Evolutionary conservation across 2,329 filamentous ascomycete species (phyloP), one percentile per base, ranked within the genome.

Genomic region (Claviceps sp.): DNA sequence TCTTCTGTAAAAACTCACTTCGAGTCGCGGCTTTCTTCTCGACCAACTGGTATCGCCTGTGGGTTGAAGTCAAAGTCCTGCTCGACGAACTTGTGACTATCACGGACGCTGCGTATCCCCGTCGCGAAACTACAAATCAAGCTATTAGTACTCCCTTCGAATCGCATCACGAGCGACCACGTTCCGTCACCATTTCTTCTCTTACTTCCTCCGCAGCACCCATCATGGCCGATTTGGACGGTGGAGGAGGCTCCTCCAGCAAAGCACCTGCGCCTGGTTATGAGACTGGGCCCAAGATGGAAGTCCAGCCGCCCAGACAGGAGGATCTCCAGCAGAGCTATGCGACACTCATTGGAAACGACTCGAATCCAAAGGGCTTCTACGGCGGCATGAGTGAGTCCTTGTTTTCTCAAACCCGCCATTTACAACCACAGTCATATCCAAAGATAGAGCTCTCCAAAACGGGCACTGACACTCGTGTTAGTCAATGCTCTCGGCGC

Each of bases 271-370:
- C 57, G 18, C 20, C 50, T 37, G 55, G 51, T 24, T 52, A 53
- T n/a, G 54, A 55, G 6, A 24, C 24, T n/a, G 69, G 76, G 64
- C 70, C 70, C 42, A 69, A 81, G 60, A 85, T 89, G 70, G 68
- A 73, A 3, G 89, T 96, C 47, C 79, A 90, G 63, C 90, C 88
- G 22, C 88, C 91, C 16, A 80, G 81, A 55, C 77, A 83, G 61
- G 86, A 89, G 59, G 91, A 96, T 63, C 76, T 97, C 11, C 89
- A 95, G 71, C 82, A 82, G 53, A 86, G 79, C 63, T 93, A 93
- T 67, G 88, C 88, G 6, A 73, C 70, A 50, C 68, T 79, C 50
- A 72, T 81, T 53, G 78, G 75, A 58, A 77, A 81, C 50, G 83
- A 93, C 58, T 79, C 79, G 37, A 79, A 79, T 57, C 77, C 80